Evolutionary conservation across 352 stramenopile species (phyloP).

Genomic region (Pythium insidiosum): DNA sequence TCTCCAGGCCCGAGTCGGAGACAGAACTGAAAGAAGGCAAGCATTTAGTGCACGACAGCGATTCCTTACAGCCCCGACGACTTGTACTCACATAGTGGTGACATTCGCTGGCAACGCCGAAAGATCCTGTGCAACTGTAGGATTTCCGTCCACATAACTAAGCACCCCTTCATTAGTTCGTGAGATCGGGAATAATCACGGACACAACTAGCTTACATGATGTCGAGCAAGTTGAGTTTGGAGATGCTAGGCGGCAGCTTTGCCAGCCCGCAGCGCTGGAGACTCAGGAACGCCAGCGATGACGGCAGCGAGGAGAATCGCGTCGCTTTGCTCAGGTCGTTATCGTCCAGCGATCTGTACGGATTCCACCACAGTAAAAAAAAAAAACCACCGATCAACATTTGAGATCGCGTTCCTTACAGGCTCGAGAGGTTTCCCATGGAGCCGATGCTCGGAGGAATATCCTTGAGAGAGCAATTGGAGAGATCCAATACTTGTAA

Average conservation of each 20-base stretch:
- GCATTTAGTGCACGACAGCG: too few relatives aligned
- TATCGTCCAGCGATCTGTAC: neutral
- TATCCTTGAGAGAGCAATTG: constrained; percentile 6
- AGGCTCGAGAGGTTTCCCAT: neutral
- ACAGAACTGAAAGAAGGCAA: too few relatives aligned
- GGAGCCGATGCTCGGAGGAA: neutral
- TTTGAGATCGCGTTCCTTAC: too few relatives aligned
- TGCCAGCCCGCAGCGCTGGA: neutral
- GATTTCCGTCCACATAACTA: too few relatives aligned
- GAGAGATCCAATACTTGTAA: too few relatives aligned
- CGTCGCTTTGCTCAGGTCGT: constrained; percentile 3
- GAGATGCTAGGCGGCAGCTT: neutral
- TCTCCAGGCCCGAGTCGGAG: too few relatives aligned
- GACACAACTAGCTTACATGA: constrained; percentile 1
- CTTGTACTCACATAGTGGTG: too few relatives aligned
- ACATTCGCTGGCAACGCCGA: too few relatives aligned
- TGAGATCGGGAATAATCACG: neutral
- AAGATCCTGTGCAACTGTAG: too few relatives aligned
- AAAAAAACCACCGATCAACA: too few relatives aligned
- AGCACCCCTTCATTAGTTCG: neutral
- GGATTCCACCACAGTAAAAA: too few relatives aligned
- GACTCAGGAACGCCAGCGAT: neutral
- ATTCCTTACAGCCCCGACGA: too few relatives aligned
- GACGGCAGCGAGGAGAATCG: constrained; percentile 2
- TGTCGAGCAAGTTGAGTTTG: neutral